These are phyloP conservation scores for Codiaeum variegatum DNA, from an alignment of 441 rosid species.

Conservation along the genomic window DNA sequence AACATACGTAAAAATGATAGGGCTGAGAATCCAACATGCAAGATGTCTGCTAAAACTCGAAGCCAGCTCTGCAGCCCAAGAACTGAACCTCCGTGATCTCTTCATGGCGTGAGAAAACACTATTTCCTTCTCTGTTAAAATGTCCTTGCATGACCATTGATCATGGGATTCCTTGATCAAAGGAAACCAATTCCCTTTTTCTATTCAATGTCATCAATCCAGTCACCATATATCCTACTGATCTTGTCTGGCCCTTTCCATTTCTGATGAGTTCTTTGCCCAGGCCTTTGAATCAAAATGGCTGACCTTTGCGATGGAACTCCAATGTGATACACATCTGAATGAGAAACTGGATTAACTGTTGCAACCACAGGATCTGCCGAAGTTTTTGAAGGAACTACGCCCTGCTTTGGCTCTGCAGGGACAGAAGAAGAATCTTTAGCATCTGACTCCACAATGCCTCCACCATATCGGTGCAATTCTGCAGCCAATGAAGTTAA, in stretches of 20 bases:
- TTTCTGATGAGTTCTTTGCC: conserved; percentile 65
- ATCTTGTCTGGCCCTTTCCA: conserved; percentile 97
- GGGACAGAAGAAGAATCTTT: conserved; percentile 45
- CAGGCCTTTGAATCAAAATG: conserved; percentile 51
- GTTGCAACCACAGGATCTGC: conserved; percentile 43
- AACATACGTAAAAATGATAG: not conserved
- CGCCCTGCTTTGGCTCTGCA: conserved; percentile 51
- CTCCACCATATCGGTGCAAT: conserved; percentile 81
- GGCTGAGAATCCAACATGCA: not conserved
- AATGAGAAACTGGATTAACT: conserved; percentile 44
- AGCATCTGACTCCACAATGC: conserved; percentile 51
- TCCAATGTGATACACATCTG: conserved; percentile 58
- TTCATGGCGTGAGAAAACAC: not conserved
- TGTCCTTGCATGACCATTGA: not conserved
- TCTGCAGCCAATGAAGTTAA: conserved; percentile 38
- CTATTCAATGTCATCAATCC: conserved; percentile 71
- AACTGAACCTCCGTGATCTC: not conserved
- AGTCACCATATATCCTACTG: conserved; percentile 92
- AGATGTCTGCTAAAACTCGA: not conserved
- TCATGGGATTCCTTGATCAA: not conserved
- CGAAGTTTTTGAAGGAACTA: conserved; percentile 43
- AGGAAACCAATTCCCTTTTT: not conserved
- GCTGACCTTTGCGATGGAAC: conserved; percentile 58
- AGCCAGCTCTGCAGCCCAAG: not conserved
- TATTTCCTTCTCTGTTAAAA: not conserved